These are phyloP conservation scores for Botrytis byssoidea DNA, from an alignment of 2,329 filamentous ascomycete species.

Conservation along the genomic window DNA sequence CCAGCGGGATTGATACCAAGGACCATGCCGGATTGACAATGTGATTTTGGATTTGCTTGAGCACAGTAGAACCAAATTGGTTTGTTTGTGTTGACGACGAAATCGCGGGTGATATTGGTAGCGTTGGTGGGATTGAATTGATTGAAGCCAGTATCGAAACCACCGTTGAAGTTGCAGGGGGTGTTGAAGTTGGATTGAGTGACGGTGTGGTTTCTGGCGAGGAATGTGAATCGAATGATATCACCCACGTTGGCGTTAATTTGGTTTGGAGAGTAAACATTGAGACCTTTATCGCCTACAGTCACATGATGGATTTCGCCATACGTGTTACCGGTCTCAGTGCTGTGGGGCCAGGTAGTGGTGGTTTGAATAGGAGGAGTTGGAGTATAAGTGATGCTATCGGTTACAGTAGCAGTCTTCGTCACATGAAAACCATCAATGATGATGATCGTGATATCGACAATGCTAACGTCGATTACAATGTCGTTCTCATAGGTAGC, in stretches of 20 bases:
- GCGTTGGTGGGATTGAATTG: conserved; percentile 1
- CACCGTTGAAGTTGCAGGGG: conserved; percentile 60
- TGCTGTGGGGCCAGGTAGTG: background rate
- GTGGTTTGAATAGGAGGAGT: background rate
- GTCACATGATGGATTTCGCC: background rate
- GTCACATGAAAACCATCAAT: background rate
- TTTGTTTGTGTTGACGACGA: background rate
- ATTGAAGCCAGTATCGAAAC: conserved; percentile 58
- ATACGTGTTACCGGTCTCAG: background rate
- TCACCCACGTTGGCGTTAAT: conserved; percentile 62
- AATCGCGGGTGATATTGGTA: background rate
- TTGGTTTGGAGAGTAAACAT: conserved; percentile 54
- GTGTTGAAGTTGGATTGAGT: conserved; percentile 66
- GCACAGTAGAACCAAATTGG: conserved; percentile 14
- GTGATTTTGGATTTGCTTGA: background rate
- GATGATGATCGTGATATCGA: conserved; percentile 4
- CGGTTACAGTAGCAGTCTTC: background rate
- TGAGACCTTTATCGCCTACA: background rate
- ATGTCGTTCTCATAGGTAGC: conserved; percentile 24
- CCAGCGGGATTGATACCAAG: conserved; percentile 3
- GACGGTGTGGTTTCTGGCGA: conserved; percentile 68
- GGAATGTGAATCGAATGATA: conserved; percentile 68
- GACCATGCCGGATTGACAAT: conserved; percentile 15
- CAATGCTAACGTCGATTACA: conserved; percentile 22
- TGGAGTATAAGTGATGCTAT: background rate